Conservation (phyloP, 2,329 filamentous ascomycete species). For the Monilinia vaccinii-corymbosi region DNA sequence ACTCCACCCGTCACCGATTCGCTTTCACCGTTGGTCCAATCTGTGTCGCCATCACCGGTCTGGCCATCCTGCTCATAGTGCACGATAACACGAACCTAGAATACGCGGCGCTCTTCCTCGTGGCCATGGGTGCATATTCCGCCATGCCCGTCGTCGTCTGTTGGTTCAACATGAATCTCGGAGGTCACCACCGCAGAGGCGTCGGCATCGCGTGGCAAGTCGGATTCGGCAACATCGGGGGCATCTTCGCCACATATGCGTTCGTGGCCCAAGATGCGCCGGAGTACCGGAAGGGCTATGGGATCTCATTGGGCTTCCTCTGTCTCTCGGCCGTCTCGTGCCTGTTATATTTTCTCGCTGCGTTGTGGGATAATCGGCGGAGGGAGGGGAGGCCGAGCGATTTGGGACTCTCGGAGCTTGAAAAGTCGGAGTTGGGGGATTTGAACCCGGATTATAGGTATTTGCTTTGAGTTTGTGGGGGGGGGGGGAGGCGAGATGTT, state of each 20-base stretch:
- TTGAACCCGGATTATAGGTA: conserved; percentile 30
- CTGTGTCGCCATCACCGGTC: conserved; percentile 60
- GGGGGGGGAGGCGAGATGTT: too few species aligned
- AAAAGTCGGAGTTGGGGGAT: conserved; percentile 43
- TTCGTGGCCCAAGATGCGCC: conserved; percentile 61
- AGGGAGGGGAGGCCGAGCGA: conserved; percentile 40
- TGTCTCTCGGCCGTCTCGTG: conserved; percentile 56
- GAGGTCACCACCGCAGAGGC: conserved; percentile 60
- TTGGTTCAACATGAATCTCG: conserved; percentile 76
- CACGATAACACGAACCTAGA: conserved; percentile 58
- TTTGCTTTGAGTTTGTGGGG: conserved; percentile 13
- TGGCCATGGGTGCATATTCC: conserved; percentile 70
- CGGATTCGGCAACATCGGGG: conserved; percentile 70
- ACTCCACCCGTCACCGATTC: conserved; percentile 64
- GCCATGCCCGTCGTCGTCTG: conserved; percentile 85
- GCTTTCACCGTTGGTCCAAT: conserved; percentile 63
- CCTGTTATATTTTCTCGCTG: conserved; percentile 48
- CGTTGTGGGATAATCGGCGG: conserved; percentile 50
- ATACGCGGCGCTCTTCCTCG: conserved; percentile 74
- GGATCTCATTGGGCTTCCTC: conserved; percentile 67
- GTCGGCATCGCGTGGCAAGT: conserved; percentile 71
- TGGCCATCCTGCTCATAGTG: conserved; percentile 63
- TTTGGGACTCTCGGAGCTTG: conserved; percentile 46
- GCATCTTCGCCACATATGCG: conserved; percentile 66
- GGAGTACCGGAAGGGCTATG: conserved; percentile 62